Conservation (phyloP, 108 stramenopile species). For the Cyclostephanos tholiformis region DNA sequence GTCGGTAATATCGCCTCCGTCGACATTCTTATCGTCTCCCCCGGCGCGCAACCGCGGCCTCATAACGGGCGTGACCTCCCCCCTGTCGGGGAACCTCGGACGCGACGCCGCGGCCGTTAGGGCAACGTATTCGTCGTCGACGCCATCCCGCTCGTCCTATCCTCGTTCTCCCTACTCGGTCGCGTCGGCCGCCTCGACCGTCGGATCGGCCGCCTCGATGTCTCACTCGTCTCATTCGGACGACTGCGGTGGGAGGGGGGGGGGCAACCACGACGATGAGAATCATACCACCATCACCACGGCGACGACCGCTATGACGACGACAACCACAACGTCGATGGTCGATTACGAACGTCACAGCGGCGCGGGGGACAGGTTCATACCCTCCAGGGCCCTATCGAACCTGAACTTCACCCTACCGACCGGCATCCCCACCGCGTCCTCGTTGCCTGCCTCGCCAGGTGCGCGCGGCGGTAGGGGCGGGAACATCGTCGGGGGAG, state of each 20-base stretch:
- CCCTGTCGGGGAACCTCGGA: not conserved
- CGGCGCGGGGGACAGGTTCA: conserved; percentile 69
- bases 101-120: not conserved
- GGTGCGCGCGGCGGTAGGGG: not conserved
- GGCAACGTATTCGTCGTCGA: not conserved
- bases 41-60: not conserved
- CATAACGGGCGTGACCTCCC: not conserved
- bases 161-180: too few species aligned
- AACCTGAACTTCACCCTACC: conserved; percentile 47
- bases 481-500: not conserved
- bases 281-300: not conserved
- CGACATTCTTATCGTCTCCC: not conserved
- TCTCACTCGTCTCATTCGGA: too few species aligned
- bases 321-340: not conserved
- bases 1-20: not conserved
- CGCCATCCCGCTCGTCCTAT: not conserved
- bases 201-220: not conserved
- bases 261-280: not conserved
- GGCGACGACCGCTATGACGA: not conserved
- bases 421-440: not conserved
- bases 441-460: not conserved
- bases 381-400: conserved; percentile 75
- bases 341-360: not conserved
- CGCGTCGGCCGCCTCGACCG: too few species aligned
- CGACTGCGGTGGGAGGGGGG: not conserved